Evolutionary conservation across 2,329 filamentous ascomycete genomes (phyloP).

Genomic region (Mollisiaceae sp.): DNA sequence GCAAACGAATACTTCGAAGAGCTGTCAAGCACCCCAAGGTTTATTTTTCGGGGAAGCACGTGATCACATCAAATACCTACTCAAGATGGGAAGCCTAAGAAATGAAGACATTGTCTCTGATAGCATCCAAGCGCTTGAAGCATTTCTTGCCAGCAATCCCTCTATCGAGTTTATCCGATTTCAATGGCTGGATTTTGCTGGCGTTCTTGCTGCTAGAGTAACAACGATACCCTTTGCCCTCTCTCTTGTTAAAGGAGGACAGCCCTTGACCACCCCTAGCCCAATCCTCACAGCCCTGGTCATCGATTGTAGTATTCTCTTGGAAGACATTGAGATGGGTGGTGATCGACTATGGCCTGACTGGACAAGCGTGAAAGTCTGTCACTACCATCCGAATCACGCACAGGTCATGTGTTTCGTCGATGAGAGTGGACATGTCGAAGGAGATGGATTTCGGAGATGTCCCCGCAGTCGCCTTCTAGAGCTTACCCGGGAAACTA

Average conservation of each 20-base stretch:
- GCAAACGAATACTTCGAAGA: neutral
- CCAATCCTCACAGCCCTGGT: slow-evolving; percentile 70
- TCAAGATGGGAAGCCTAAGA: neutral
- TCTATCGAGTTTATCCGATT: slow-evolving; percentile 70
- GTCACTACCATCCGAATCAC: slow-evolving; percentile 58
- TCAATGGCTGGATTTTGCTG: slow-evolving; percentile 78
- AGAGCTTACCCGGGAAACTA: slow-evolving; percentile 56
- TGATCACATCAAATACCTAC: neutral
- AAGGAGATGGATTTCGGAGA: slow-evolving; percentile 51
- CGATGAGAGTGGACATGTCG: slow-evolving; percentile 62
- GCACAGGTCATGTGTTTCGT: slow-evolving; percentile 67
- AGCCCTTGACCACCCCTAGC: slow-evolving; percentile 55
- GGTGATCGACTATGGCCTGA: slow-evolving; percentile 73
- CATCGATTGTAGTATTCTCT: slow-evolving; percentile 60
- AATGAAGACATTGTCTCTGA: neutral
- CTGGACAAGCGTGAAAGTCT: slow-evolving; percentile 57
- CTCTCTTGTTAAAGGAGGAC: slow-evolving; percentile 45
- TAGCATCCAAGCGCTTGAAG: neutral
- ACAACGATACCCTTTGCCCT: slow-evolving; percentile 65
- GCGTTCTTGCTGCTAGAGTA: slow-evolving; percentile 66
- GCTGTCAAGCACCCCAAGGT: neutral
- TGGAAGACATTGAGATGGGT: slow-evolving; percentile 59
- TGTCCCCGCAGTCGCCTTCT: slow-evolving; percentile 71
- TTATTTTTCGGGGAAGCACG: neutral
- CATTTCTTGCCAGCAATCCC: slow-evolving; percentile 55